Evolutionary conservation across 129 eudicot species (phyloP), one percentile per base, ranked within the genome.

Genomic region (Chrysanthemum seticuspe): DNA sequence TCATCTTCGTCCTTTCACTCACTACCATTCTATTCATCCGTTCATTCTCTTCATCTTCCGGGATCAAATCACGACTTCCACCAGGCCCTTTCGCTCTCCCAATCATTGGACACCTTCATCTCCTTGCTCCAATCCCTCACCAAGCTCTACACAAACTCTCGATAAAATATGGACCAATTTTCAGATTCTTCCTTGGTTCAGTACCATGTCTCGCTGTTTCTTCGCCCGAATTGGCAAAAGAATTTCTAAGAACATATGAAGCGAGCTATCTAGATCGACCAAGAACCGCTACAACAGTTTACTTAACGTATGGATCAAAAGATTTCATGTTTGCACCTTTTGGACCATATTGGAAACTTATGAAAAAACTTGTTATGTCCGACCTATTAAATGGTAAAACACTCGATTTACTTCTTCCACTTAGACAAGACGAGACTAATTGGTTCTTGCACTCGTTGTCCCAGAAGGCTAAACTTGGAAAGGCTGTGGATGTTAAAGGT

Each of bases 251-350:
- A 76, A 89, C 90, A 23, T 59, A 89, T 15, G 96, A 89, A 56
- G 8, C 36, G 21, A 78, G 82, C 4, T 89, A 62, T 34, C 65
- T 78, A 10, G 78, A 85, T 74, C 80, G 92, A 36, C 89, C 92
- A 34, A 21, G 79, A 31, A 82, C 60, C 2, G 10, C 64, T 2
- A 85, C 85, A 0, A 79, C 75, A 23, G 25, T 23, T 23, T 23
- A 23, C 25, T 23, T 23, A 23, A 23, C 25, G 25, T 23, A 23
- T 16, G 92, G 90, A 13, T 84, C 92, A 4, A 81, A 86, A 73
- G 91, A 84, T 78, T 84, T 84, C 80, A 69, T 88, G 16, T 86
- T 86, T 68, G 88, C 92, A 6, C 92, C 96, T 3, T 86, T 78
- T 55, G 96, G 92, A 19, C 58, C 84, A 0, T 83, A 86, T 50